Base-by-base conservation (phyloP, 345 rosid genomes). In the Schrenkiella parvula region DNA sequence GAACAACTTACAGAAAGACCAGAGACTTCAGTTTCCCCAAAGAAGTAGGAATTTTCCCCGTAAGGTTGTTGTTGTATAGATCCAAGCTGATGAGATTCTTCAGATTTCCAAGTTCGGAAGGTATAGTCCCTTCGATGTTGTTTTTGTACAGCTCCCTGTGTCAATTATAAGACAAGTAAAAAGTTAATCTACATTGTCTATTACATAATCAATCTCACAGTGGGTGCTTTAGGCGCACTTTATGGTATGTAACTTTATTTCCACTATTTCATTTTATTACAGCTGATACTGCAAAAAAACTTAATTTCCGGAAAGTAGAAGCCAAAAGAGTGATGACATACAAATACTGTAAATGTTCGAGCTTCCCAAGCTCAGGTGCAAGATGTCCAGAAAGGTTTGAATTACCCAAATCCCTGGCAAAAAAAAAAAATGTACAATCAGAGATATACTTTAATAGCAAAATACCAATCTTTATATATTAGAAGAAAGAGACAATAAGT, bases 1-100 rank as follows among this genome's bases (percentile, higher is more conserved):
- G 34, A 76, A 18, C 29, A 62, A 89, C 95, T 88, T 74, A 91
- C 97, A 91, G 74, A 73, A 91, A 95, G 19, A 95, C 96, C 5
- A 95, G 93, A 69, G 97, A 89, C 78, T 88, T 91, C 79, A 91
- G 51, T 63, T 88, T 88, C 59, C 95, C 96, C 57, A 95, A 63
- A 17, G 95, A 85, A 15, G 82, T 75, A 64, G 99, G 99, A 66
- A 95, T 73, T 31, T 69, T 74, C 65, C 99, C 99, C 0, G 93
- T 82, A 60, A 95, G 87, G 72, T 91, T 89, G 89, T 95, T 95
- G 84, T 82, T 87, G 78, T 95, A 95, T 48, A 95, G 79, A 81
- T 95, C 99, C 91, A 95, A 82, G 87, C 99, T 95, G 75, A 95
- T 83, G 52, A 95, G 99, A 38, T 80, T 84, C 88, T 86, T 91